Base-by-base conservation (phyloP, 2,329 filamentous ascomycete genomes). In the Diaporthe humulicola region DNA sequence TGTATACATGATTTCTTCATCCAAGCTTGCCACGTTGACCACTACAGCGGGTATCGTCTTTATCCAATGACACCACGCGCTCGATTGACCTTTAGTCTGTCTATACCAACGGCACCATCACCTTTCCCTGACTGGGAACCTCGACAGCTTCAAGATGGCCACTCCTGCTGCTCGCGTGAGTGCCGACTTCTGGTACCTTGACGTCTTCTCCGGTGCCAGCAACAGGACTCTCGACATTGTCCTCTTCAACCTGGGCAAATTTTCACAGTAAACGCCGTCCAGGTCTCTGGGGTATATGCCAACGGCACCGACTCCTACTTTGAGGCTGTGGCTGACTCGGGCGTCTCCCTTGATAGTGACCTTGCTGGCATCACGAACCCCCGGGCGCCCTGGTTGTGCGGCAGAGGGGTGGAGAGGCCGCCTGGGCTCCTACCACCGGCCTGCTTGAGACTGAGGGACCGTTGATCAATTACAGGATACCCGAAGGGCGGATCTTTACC, bases 71-170 rank as follows among this genome's bases (percentile, higher is more conserved):
- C 12, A 42, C 36, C 22, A 60, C 22, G 36, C 57, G 14, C 36
- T 61, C 57, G 15, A 38, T 61, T 1, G 57, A 61, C 9, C 57
- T 61, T 7, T 17, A 40, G n/a, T 36, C 57, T 7, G 36, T 42
- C 57, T 61, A 61, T 22, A 61, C n/a, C 15, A 61, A 61, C 15
- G 36, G 36, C 57, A 61, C 36, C 36, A 12, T 61, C 57, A 61
- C 8, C 57, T 61, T n/a, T 61, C 57, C 3, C 7, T 25, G 36
- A 36, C 57, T n/a, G 57, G n/a, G 2, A 61, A 61, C 57, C 14
- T 61, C 7, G 57, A 61, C n/a, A 36, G 57, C 36, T 61, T 61
- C 36, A 61, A 61, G 36, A 61, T 61, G n/a, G 28, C 6, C n/a
- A 61, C n/a, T 4, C 57, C 57, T 3, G 57, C 57, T 6, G 36